phyloP scores from a whole-genome alignment of 2,329 filamentous ascomycete genomes.

The Akanthomyces dipterigenus region DNA sequence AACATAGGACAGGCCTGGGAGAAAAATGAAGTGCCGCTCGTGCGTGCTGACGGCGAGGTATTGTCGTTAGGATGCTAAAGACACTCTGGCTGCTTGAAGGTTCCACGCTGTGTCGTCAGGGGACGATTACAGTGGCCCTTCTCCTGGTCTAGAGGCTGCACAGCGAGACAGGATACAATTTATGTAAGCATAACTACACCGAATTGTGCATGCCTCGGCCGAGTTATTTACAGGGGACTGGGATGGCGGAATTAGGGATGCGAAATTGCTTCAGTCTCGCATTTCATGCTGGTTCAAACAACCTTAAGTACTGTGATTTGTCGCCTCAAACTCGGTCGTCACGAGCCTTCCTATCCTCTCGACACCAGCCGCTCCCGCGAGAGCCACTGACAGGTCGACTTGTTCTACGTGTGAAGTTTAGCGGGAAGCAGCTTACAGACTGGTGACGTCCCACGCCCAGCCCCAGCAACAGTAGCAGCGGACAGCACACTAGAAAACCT shows the following conservation, averaged over 20 bases:
- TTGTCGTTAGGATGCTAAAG: neutral
- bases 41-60: neutral
- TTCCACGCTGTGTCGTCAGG: constrained; percentile 8
- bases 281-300: neutral
- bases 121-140: neutral
- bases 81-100: constrained; percentile 3
- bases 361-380: neutral
- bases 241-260: constrained; percentile 1
- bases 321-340: neutral
- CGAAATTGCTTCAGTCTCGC: constrained; percentile 1
- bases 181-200: constrained; percentile 6
- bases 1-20: neutral
- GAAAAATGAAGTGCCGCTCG: neutral
- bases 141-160: constrained; percentile 3
- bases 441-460: constrained; percentile 4
- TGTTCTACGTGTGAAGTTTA: neutral
- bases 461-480: neutral
- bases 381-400: neutral
- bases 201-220: constrained; percentile 6
- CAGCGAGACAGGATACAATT: neutral
- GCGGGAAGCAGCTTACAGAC: constrained; percentile 5
- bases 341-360: neutral
- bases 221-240: constrained; percentile 6
- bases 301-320: neutral
- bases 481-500: constrained; percentile 3